phyloP scores from a whole-genome alignment of 495 filamentous ascomycete species.

The Trypethelium eluteriae region DNA sequence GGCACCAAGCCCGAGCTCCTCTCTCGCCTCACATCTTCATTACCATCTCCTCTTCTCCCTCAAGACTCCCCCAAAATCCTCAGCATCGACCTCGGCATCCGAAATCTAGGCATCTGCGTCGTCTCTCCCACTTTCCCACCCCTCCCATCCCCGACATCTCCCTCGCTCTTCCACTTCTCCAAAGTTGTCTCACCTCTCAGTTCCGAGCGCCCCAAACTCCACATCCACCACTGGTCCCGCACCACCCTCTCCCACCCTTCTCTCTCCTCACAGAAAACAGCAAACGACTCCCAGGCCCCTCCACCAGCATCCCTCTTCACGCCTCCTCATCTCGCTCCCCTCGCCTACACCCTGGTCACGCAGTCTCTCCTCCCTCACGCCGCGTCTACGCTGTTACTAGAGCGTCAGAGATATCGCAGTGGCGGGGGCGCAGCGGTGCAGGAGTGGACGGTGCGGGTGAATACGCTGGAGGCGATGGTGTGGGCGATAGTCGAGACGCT shows the following conservation, averaged over 20 bases:
- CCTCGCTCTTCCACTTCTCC: not conserved
- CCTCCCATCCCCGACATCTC: not conserved
- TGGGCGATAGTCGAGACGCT: conserved; percentile 65
- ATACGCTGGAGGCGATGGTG: conserved; percentile 83
- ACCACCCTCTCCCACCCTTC: not conserved
- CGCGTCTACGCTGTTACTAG: conserved; percentile 74
- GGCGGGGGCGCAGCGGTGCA: conserved; percentile 54
- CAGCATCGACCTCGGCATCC: conserved; percentile 82
- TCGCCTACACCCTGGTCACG: conserved; percentile 56
- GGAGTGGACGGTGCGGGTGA: conserved; percentile 88
- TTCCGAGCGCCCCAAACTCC: not conserved
- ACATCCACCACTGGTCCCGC: conserved; percentile 8
- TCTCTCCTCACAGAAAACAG: not conserved
- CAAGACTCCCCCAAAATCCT: conserved; percentile 42
- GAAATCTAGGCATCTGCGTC: conserved; percentile 71
- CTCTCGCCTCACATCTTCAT: conserved; percentile 14
- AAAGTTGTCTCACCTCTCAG: not conserved
- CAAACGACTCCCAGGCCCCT: not conserved
- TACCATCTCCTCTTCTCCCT: conserved; percentile 17
- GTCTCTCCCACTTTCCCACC: conserved; percentile 35
- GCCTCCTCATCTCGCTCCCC: conserved; percentile 49
- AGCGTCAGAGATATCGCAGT: conserved; percentile 80
- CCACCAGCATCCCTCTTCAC: conserved; percentile 39
- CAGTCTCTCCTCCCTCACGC: conserved; percentile 43
- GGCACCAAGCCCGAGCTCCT: conserved; percentile 45